Percentiles rank a stretch among this genome's conserved stretches.
Evolutionary conservation across 2,329 filamentous ascomycete species (phyloP).

Genomic region (Colletotrichum musae): DNA sequence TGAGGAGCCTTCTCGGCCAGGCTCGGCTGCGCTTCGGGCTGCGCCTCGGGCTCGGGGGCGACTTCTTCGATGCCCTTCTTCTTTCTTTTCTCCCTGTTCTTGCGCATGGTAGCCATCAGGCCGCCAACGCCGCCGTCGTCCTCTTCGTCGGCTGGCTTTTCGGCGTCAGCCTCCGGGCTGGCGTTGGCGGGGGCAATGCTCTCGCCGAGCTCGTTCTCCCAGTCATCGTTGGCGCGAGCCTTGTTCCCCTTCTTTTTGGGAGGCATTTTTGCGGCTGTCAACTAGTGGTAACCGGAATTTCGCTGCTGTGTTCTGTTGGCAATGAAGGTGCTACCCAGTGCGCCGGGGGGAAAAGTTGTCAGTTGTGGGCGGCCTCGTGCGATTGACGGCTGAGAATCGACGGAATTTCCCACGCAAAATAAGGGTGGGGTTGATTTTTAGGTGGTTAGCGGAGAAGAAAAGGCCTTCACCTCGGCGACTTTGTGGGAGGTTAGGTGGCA

Average conservation of each 20-base stretch:
- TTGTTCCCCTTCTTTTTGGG: slow-evolving; percentile 93
- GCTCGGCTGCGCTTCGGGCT: slow-evolving; percentile 61
- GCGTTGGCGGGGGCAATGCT: slow-evolving; percentile 73
- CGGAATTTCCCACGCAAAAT: slow-evolving; percentile 28
- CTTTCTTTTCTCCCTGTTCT: slow-evolving; percentile 88
- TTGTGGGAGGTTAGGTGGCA: slow-evolving; percentile 20
- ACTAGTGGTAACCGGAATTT: slow-evolving; percentile 27
- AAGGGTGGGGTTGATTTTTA: slow-evolving; percentile 26
- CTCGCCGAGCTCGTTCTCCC: slow-evolving; percentile 94
- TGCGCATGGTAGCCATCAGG: slow-evolving; percentile 84
- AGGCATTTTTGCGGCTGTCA: slow-evolving; percentile 73
- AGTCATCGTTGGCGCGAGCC: slow-evolving; percentile 89
- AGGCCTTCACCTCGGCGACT: slow-evolving; percentile 4
- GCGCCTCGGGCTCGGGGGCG: slow-evolving; percentile 70
- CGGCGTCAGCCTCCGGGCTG: slow-evolving; percentile 63
- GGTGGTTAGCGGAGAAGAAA: slow-evolving; percentile 17
- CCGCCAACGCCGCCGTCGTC: slow-evolving; percentile 73
- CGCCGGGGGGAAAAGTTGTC: slow-evolving; percentile 17
- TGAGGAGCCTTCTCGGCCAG: slow-evolving; percentile 79
- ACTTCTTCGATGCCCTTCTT: slow-evolving; percentile 83
- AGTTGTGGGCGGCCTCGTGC: slow-evolving; percentile 28
- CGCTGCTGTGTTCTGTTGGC: background rate
- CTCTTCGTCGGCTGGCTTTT: slow-evolving; percentile 67
- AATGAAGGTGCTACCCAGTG: slow-evolving; percentile 13
- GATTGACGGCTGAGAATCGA: slow-evolving; percentile 24